phyloP scores from a whole-genome alignment of 2,329 filamentous ascomycete genomes.

The Hypoxylon sp. region DNA sequence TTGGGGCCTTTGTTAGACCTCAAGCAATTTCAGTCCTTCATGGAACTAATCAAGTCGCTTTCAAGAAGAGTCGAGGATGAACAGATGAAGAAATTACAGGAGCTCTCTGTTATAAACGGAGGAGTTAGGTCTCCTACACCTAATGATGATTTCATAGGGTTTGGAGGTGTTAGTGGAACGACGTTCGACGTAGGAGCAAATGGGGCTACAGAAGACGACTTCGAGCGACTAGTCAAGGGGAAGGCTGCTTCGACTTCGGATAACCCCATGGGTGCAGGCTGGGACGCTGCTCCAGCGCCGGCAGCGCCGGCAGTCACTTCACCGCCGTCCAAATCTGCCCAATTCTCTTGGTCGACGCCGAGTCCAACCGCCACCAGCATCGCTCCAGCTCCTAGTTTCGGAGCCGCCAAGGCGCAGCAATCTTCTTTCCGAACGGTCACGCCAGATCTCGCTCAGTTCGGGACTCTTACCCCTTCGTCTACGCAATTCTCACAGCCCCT shows the following conservation, averaged over 20 bases:
- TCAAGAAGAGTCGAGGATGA: conserved; percentile 87
- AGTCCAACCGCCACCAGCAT: conserved; percentile 53
- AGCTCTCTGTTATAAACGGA: conserved; percentile 72
- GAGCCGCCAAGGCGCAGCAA: conserved; percentile 54
- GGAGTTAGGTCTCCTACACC: conserved; percentile 60
- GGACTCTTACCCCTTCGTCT: conserved; percentile 66
- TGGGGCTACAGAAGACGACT: conserved; percentile 75
- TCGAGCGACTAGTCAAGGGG: conserved; percentile 90
- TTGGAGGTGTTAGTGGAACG: conserved; percentile 74
- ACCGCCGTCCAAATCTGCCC: conserved; percentile 52
- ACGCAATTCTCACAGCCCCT: conserved; percentile 74
- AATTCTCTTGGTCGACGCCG: conserved; percentile 75
- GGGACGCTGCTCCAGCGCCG: conserved; percentile 56
- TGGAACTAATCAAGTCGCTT: conserved; percentile 85
- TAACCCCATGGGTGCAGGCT: conserved; percentile 61
- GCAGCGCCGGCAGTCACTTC: conserved; percentile 50
- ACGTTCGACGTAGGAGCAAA: conserved; percentile 62
- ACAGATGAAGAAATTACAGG: conserved; percentile 87
- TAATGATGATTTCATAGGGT: conserved; percentile 76
- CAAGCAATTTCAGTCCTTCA: conserved; percentile 88
- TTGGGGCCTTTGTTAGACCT: conserved; percentile 90
- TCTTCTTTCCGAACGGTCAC: conserved; percentile 67
- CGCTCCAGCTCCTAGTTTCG: conserved; percentile 47
- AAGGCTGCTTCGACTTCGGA: conserved; percentile 58
- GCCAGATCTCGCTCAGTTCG: conserved; percentile 67